These are phyloP conservation scores for Agroathelia rolfsii DNA, from an alignment of 1,284 basidiomycete genomes.

Conservation along the genomic window DNA sequence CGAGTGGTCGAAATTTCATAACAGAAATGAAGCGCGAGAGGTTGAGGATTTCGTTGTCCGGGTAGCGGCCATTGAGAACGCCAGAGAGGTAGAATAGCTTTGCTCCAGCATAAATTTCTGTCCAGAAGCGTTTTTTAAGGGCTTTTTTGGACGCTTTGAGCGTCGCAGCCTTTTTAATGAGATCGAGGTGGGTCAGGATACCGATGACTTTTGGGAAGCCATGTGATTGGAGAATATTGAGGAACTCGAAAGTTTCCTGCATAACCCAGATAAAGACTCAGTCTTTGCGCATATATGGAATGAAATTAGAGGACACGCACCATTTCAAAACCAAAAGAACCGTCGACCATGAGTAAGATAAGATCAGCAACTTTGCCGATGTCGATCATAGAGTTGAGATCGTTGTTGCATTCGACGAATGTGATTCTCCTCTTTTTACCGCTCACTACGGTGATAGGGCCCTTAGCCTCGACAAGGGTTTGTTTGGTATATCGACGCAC, in stretches of 20 bases:
- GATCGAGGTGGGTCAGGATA: conserved; percentile 90
- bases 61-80: conserved; percentile 96
- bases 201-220: conserved; percentile 99
- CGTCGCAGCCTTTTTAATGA: conserved; percentile 88
- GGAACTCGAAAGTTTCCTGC: conserved; percentile 97
- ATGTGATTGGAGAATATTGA: conserved; percentile 94
- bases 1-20: conserved; percentile 97
- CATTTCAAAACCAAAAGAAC: conserved; percentile 98
- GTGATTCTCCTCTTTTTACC: conserved; percentile 90
- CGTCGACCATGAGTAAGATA: conserved; percentile 95
- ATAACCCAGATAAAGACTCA: no score
- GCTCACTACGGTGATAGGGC: conserved; percentile 92
- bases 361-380: conserved; percentile 94
- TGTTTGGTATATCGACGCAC: conserved; percentile 93
- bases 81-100: conserved; percentile 98
- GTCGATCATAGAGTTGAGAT: conserved; percentile 98
- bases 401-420: conserved; percentile 96
- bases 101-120: conserved; percentile 97
- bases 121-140: conserved; percentile 99
- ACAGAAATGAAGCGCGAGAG: conserved; percentile 93
- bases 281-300: no score
- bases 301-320: conserved; percentile 31
- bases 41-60: conserved; percentile 94
- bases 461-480: conserved; percentile 82
- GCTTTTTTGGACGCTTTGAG: conserved; percentile 90